Base-by-base conservation (phyloP, 2,329 filamentous ascomycete genomes). In the Aspergillaceae sp. region DNA sequence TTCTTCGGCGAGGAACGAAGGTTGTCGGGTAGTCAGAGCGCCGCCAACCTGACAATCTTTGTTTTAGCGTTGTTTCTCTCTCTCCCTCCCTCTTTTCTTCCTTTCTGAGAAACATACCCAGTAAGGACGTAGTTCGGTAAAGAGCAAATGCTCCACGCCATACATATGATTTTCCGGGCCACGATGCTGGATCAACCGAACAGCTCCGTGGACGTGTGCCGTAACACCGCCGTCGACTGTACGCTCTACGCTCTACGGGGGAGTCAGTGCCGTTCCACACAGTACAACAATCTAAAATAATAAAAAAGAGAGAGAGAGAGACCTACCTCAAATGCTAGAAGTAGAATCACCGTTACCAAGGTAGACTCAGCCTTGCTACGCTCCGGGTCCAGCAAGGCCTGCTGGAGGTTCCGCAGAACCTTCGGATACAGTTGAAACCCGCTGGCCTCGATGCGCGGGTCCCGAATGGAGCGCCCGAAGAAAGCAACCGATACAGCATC, bases 81-180 rank as follows among this genome's bases (percentile, higher is more conserved):
- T 19, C 19, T 19, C 19, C 2, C 19, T 19, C 19, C 2, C 19
- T 19, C 19, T 11, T 10, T n/a, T 44, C 19, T 9, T 5, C 7
- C 27, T 35, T 9, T 7, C 4, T 2, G 8, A 10, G 29, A 42
- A 9, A 49, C 59, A 44, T 56, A 67, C 65, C 65, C 64, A 68
- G 43, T 67, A 68, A 8, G 66, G 65, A 27, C 66, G 59, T 27
- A 68, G 52, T 41, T 68, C 66, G 2, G 64, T 63, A 40, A 65
- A 68, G 5, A 67, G 45, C 3, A 65, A 50, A 53, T 68, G 65
- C 41, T 68, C 66, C 2, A 68, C 62, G 1, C 66, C 66, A 47
- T 64, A 62, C 43, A 67, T 62, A 48, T 68, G 66, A 33, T 62
- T 66, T 42, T 67, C 64, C 0, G 66, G 64, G 6, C 66, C 66